phyloP scores from a whole-genome alignment of 2,329 filamentous ascomycete species.

The Trichoderma atrobrunneum region DNA sequence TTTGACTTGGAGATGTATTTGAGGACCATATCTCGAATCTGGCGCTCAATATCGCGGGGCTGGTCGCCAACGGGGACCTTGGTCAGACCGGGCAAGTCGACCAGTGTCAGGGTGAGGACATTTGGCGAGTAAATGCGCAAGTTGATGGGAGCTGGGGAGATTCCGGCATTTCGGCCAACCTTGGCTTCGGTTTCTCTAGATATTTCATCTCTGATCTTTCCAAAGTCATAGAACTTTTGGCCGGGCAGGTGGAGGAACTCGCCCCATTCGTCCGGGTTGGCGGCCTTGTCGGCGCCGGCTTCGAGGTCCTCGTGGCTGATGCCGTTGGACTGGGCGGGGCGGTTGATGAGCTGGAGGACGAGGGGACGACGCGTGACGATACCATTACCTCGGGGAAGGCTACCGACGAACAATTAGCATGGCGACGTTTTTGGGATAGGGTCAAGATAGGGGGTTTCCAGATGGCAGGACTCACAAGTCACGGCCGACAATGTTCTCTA shows the following conservation, averaged over 20 bases:
- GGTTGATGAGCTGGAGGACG: slow-evolving; percentile 97
- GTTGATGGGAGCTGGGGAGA: slow-evolving; percentile 96
- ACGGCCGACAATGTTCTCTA: slow-evolving; percentile 97
- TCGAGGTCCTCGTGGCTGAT: slow-evolving; percentile 63
- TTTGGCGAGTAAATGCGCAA: slow-evolving; percentile 97
- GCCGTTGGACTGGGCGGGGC: slow-evolving; percentile 71
- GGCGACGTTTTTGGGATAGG: no score
- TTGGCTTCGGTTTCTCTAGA: slow-evolving; percentile 94
- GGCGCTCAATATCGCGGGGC: slow-evolving; percentile 91
- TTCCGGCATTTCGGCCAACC: slow-evolving; percentile 93
- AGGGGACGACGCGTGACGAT: slow-evolving; percentile 96
- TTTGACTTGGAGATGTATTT: slow-evolving; percentile 99
- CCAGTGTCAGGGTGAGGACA: slow-evolving; percentile 91
- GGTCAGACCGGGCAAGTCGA: slow-evolving; percentile 93
- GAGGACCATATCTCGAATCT: slow-evolving; percentile 96
- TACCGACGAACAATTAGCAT: slow-evolving; percentile 37
- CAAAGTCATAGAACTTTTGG: slow-evolving; percentile 97
- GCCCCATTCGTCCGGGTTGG: slow-evolving; percentile 95
- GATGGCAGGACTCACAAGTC: slow-evolving; percentile 74
- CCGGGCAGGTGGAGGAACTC: slow-evolving; percentile 97
- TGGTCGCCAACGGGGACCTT: slow-evolving; percentile 97
- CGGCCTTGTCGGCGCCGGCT: slow-evolving; percentile 73
- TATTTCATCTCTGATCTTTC: slow-evolving; percentile 97
- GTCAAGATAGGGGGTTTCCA: neutral
- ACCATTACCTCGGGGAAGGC: slow-evolving; percentile 92